A percentile compares a stretch with the other conserved stretches of the same genome.
Conservation (phyloP, 1,284 basidiomycete species). For the Ceratobasidium sp. region DNA sequence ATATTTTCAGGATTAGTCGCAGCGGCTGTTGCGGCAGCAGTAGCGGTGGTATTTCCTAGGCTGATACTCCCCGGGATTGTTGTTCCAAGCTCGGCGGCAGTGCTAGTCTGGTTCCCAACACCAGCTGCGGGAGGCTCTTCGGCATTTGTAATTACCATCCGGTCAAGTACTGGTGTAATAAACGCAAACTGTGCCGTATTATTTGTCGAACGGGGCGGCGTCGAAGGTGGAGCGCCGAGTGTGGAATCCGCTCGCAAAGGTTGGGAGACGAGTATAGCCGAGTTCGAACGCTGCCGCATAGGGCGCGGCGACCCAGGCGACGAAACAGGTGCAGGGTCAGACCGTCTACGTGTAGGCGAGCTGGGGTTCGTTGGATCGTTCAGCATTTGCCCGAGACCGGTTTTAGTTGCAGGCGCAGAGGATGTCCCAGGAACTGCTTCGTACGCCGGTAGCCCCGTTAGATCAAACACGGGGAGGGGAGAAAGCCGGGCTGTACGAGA, state of each 20-base stretch:
- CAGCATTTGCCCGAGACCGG: neutral
- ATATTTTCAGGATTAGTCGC: conserved; percentile 1
- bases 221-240: conserved; percentile 8
- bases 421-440: neutral
- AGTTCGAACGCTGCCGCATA: conserved; percentile 23
- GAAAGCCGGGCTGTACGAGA: conserved; percentile 29
- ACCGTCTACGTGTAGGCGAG: conserved; percentile 21
- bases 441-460: conserved; percentile 20
- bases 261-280: neutral
- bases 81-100: conserved; percentile 14
- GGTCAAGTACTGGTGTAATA: conserved; percentile 23
- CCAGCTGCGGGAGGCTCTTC: neutral
- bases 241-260: neutral
- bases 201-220: conserved; percentile 36
- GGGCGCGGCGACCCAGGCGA: conserved; percentile 3
- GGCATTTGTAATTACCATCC: neutral
- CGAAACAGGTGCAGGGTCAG: conserved; percentile 22
- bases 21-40: neutral
- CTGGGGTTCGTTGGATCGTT: neutral
- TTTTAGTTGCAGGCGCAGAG: conserved; percentile 6
- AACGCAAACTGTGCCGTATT: conserved; percentile 42
- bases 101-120: neutral
- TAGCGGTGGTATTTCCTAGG: neutral
- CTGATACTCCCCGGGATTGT: neutral
- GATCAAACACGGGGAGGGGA: conserved; percentile 29